Percentiles rank a stretch among this genome's conserved stretches.
These are phyloP conservation scores for Blastobotrys indianensis DNA, from an alignment of 1,139 yeast genomes.

Conservation along the genomic window DNA sequence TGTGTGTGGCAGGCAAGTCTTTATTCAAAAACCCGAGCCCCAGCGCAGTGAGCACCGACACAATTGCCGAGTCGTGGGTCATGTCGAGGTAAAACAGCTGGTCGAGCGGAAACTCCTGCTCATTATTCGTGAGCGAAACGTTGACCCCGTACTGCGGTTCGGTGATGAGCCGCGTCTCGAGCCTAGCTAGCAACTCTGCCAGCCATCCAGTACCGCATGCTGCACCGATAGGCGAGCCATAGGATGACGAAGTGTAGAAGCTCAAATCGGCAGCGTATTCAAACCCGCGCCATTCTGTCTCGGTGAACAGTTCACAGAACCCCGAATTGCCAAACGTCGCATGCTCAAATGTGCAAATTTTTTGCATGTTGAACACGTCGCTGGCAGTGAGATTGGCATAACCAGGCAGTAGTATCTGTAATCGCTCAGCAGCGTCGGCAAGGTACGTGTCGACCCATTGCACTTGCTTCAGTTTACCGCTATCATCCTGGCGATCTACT, in stretches of 20 bases:
- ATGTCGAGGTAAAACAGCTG: slow-evolving; percentile 41
- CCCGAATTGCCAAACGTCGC: slow-evolving; percentile 45
- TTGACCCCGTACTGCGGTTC: slow-evolving; percentile 35
- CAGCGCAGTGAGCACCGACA: slow-evolving; percentile 37
- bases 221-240: slow-evolving; percentile 36
- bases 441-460: slow-evolving; percentile 38
- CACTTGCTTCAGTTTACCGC: slow-evolving; percentile 5
- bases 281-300: slow-evolving; percentile 45
- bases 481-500: slow-evolving; percentile 18
- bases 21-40: slow-evolving; percentile 35
- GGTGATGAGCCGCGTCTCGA: slow-evolving; percentile 27
- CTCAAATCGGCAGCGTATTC: slow-evolving; percentile 42
- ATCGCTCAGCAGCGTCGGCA: slow-evolving; percentile 38
- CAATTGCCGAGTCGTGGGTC: slow-evolving; percentile 39
- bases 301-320: slow-evolving; percentile 45
- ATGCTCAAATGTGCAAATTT: slow-evolving; percentile 45
- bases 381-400: slow-evolving; percentile 33
- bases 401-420: slow-evolving; percentile 41
- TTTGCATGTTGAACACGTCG: slow-evolving; percentile 40
- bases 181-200: slow-evolving; percentile 36
- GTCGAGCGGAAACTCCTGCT: slow-evolving; percentile 35
- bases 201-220: slow-evolving; percentile 42
- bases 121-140: slow-evolving; percentile 29
- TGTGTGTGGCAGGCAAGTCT: slow-evolving; percentile 32
- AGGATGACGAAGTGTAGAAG: slow-evolving; percentile 37